Evolutionary conservation across 108 stramenopile species (phyloP), one percentile per base, ranked within the genome.

Genomic region (Nitzschia sp.): DNA sequence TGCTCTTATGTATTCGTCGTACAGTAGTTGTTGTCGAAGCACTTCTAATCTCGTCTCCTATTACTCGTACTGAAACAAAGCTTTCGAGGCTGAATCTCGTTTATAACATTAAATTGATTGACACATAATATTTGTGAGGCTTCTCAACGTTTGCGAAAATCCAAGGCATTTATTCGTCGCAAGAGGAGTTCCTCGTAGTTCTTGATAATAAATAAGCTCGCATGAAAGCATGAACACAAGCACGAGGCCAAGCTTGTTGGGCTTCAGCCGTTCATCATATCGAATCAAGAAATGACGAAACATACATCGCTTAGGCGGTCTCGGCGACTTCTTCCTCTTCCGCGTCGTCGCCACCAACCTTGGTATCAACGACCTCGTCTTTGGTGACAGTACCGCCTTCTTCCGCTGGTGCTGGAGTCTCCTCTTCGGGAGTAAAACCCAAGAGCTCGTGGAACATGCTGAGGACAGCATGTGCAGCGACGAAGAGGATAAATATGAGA

Each of bases 261-360:
- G n/a, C n/a, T n/a, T n/a, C n/a, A n/a, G n/a, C n/a, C n/a, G n/a
- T n/a, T n/a, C n/a, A n/a, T n/a, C n/a, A n/a, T n/a, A n/a, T n/a
- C n/a, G n/a, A n/a, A n/a, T n/a, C n/a, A n/a, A n/a, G n/a, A n/a
- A n/a, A n/a, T n/a, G n/a, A n/a, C n/a, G n/a, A n/a, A n/a, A 41
- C 6, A 13, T 13, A 13, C 38, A 6, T n/a, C 48, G 8, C 19
- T 4, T 50, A 16, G 21, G 48, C 21, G 21, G 48, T 50, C 48
- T 50, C 48, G 21, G 48, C 48, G 55, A 57, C 55, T 15, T 57
- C 55, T n/a, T 33, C 55, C 55, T 57, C 55, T 30, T 57, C 30
- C 23, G 29, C 55, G 5, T 32, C 55, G 5, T 29, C 55, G 3
- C 17, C 48, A 5, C 15, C 55, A 4, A 9, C 31, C 55, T 57